Base-by-base conservation (phyloP, 129 eudicot genomes). In the Saussurea involucrata region DNA sequence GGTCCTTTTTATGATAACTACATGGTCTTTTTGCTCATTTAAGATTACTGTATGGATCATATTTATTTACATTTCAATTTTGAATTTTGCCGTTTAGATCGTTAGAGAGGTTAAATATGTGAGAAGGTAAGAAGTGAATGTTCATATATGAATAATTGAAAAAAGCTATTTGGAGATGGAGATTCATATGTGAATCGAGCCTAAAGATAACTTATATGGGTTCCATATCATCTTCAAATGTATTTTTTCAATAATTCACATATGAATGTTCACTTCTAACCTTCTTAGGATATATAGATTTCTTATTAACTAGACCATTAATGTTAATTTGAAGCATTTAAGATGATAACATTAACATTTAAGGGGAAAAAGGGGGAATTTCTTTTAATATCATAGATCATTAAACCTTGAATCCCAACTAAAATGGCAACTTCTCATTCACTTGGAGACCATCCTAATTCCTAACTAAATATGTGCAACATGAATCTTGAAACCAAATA, bases 31-130 rank as follows among this genome's bases (percentile, higher is more conserved):
- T 49, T 18, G 57, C 58, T 44, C 24, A 44, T 15, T 36, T 22
- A n/a, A 44, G 72, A 79, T 71, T 71, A 66, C 65, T 79, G 6
- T 31, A 33, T 66, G 79, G 79, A 80, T 80, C 63, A 27, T 73
- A 49, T 73, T 66, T 10, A 33, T 80, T 34, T 46, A 27, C 32
- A 33, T 32, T 67, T 37, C 17, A 34, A 65, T 64, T 1, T 65
- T 66, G 44, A 53, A 24, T 10, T 46, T 73, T 80, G 78, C 74
- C 71, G 40, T 70, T 72, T 63, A 32, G 37, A 53, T 10, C 22
- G 5, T 65, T 20, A 32, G 29, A 27, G 8, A n/a, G 44, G 44
- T 2, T 37, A 37, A 37, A 37, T 37, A 37, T 37, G 44, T 37
- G 44, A 37, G 10, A n/a, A n/a, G n/a, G n/a, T n/a, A n/a, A 37